Conservation (phyloP, 192 early-diverging fungal species). For the Cetraspora pellucida region DNA sequence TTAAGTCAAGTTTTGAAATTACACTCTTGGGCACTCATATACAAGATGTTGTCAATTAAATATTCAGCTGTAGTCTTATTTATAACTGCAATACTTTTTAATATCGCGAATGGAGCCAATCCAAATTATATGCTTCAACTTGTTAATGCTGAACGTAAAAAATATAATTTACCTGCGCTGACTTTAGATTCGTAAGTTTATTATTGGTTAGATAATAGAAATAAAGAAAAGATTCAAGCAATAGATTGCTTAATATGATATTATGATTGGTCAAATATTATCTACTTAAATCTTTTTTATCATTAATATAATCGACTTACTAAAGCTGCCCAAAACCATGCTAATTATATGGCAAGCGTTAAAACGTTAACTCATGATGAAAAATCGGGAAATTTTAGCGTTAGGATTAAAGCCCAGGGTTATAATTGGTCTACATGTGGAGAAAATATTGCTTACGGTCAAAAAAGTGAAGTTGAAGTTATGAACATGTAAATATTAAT, state of each 20-base stretch:
- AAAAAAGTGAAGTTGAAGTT: background rate
- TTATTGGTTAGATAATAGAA: no score
- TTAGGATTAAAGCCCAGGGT: conserved; percentile 1
- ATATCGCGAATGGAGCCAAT: background rate
- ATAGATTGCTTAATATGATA: background rate
- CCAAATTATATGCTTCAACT: conserved; percentile 9
- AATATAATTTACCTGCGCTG: background rate
- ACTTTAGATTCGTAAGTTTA: conserved; percentile 10
- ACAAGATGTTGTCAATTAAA: no score
- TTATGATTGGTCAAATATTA: no score
- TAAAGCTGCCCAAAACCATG: conserved; percentile 21
- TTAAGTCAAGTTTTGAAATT: no score
- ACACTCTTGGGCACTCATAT: no score
- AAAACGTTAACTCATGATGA: conserved; percentile 25
- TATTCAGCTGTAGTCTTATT: no score
- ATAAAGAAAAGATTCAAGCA: no score
- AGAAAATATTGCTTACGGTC: conserved; percentile 20
- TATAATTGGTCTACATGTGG: conserved; percentile 15
- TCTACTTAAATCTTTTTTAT: no score
- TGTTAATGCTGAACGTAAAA: conserved; percentile 21
- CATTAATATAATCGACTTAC: background rate
- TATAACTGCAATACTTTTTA: no score
- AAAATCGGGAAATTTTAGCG: background rate
- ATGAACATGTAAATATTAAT: conserved; percentile 24
- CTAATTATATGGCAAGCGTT: conserved; percentile 21